These are phyloP conservation scores for Ceriops zippeliana DNA, from an alignment of 345 rosid genomes.

Conservation along the genomic window DNA sequence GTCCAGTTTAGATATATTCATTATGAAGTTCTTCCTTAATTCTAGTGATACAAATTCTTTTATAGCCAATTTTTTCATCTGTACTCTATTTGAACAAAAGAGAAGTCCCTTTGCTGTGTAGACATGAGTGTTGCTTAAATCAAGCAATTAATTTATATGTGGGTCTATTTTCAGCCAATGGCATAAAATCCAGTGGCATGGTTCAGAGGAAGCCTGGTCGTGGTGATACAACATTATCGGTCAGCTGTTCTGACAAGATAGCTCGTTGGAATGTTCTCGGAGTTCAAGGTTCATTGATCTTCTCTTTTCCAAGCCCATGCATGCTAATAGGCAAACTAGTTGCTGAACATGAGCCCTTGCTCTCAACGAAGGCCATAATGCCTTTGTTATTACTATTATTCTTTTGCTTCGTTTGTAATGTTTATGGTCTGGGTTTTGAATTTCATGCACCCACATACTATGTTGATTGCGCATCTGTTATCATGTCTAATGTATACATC, in stretches of 20 bases:
- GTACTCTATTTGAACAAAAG: neutral
- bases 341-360: neutral
- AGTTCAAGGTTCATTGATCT: slow-evolving; percentile 60
- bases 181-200: slow-evolving; percentile 34
- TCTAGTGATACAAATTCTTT: no score
- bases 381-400: no score
- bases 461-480: neutral
- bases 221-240: slow-evolving; percentile 83
- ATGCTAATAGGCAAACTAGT: neutral
- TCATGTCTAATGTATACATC: neutral
- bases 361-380: no score
- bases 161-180: slow-evolving; percentile 36
- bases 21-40: no score
- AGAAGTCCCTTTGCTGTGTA: neutral
- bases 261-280: slow-evolving; percentile 91
- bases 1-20: no score
- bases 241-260: slow-evolving; percentile 89
- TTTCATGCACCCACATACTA: neutral
- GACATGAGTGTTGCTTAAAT: slow-evolving; percentile 7
- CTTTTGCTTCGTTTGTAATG: no score
- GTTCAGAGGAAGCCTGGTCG: slow-evolving; percentile 97
- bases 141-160: slow-evolving; percentile 5
- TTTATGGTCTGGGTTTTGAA: no score
- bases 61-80: no score
- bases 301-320: neutral